A percentile compares a stretch with the other conserved stretches of the same genome.
phyloP scores from a whole-genome alignment of 192 early-diverging fungal species.

The Geranomyces variabilis region DNA sequence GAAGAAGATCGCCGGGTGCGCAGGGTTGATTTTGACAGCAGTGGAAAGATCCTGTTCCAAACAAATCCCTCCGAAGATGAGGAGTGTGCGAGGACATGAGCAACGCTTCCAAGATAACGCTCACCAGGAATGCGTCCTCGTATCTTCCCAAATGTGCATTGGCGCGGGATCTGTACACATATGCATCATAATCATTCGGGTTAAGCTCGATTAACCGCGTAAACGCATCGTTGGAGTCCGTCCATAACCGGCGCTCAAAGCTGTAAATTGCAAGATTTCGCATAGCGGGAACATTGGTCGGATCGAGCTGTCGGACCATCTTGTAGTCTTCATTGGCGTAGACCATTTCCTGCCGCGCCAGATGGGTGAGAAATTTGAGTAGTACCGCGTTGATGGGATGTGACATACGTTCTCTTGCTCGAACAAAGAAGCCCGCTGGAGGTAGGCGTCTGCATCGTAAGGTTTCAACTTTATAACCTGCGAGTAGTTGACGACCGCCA shows the following conservation, averaged over 20 bases:
- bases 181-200: conserved; percentile 45
- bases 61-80: no score
- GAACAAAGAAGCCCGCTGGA: conserved; percentile 54
- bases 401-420: conserved; percentile 50
- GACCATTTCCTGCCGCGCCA: conserved; percentile 44
- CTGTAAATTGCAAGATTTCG: conserved; percentile 54
- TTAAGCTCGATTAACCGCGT: conserved; percentile 47
- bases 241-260: conserved; percentile 55
- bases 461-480: conserved; percentile 57
- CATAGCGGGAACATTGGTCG: conserved; percentile 53
- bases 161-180: conserved; percentile 45
- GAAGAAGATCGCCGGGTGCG: conserved; percentile 45
- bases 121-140: conserved; percentile 46
- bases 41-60: conserved; percentile 52
- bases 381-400: not conserved
- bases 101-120: not conserved
- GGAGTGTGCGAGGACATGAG: no score
- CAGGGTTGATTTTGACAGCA: conserved; percentile 50
- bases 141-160: conserved; percentile 47
- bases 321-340: conserved; percentile 61
- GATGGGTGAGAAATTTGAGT: not conserved
- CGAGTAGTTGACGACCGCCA: conserved; percentile 59
- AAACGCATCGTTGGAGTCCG: conserved; percentile 51
- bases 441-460: conserved; percentile 54
- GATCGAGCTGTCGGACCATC: conserved; percentile 55